Evolutionary conservation across 2,329 filamentous ascomycete species (phyloP), one percentile per base, ranked within the genome.

Genomic region (Stemphylium beticola): DNA sequence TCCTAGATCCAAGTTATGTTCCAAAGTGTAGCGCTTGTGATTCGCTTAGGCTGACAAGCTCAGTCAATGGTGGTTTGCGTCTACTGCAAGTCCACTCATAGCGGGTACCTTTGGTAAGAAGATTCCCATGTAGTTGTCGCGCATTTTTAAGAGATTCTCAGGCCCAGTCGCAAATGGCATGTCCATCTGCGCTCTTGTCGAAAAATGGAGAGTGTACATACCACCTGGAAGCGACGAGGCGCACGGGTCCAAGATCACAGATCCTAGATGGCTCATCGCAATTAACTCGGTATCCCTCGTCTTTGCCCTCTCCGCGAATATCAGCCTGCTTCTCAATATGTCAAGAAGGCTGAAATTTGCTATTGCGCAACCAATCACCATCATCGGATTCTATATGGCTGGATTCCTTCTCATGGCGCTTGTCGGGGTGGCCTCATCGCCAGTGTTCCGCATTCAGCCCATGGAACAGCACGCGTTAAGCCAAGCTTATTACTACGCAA

Each of bases 21-120:
- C 11, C 22, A 8, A 17, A 39, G 17, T 42, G 22, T 22, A 3
- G 9, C 5, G 15, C 17, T 9, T 15, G 14, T 40, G 5, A 15
- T 37, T 17, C 14, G 9, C 24, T 33, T 40, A 37, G 24, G 36
- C 55, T 65, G 43, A 69, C 38, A n/a, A 12, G 15, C 11, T 6
- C 39, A 80, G 78, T 64, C 77, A 79, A 50, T 87, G 83, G 83
- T 87, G 84, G 84, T 83, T 86, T 64, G 83, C 83, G 2, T 84
- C 81, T 17, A 86, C 84, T 8, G 82, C 79, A 29, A 82, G 81
- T 62, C 85, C 85, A 12, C 74, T 87, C 3, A 74, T 85, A 32
- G 84, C 84, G 4, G 77, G 77, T 39, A 84, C 82, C 0, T 82
- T 84, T 61, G 82, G 42, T 11, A 10, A 18, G 33, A 15, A 17